Evolutionary conservation across 495 filamentous ascomycete genomes (phyloP).

Genomic region (Penicillium cosmopolitanum): DNA sequence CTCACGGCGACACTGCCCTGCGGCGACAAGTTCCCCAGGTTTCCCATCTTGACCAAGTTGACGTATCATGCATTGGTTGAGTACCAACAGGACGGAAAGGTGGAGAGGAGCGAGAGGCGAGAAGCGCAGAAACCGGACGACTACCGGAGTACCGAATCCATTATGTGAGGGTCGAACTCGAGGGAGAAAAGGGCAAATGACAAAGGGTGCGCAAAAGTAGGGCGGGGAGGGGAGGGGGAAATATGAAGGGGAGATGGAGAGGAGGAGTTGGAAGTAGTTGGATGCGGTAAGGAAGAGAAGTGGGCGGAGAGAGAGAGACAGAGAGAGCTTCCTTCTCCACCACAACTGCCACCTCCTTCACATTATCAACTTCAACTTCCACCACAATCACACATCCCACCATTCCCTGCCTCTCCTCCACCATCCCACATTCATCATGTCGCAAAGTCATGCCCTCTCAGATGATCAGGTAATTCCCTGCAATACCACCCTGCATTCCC

Average conservation of each 20-base stretch:
- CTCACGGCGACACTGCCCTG: slow-evolving; percentile 84
- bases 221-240: not conserved
- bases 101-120: not conserved
- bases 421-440: slow-evolving; percentile 66
- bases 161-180: slow-evolving; percentile 16
- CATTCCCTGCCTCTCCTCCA: slow-evolving; percentile 14
- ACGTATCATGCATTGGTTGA: slow-evolving; percentile 38
- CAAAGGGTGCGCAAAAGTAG: not conserved
- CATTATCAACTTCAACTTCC: slow-evolving; percentile 11
- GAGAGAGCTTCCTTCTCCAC: slow-evolving; percentile 33
- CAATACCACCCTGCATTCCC: not conserved
- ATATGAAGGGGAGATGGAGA: slow-evolving; percentile 3
- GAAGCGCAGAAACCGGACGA: slow-evolving; percentile 25
- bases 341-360: slow-evolving; percentile 22
- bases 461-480: slow-evolving; percentile 75
- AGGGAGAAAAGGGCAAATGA: not conserved
- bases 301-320: not conserved
- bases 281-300: slow-evolving; percentile 12
- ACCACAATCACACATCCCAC: slow-evolving; percentile 22
- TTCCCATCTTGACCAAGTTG: slow-evolving; percentile 58
- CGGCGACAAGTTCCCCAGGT: slow-evolving; percentile 81
- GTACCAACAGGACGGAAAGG: slow-evolving; percentile 14
- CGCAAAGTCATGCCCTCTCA: slow-evolving; percentile 88
- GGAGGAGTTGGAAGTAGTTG: slow-evolving; percentile 9
- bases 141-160: slow-evolving; percentile 30